A percentile compares a stretch with the other conserved stretches of the same genome.
Conservation (phyloP, 2,329 filamentous ascomycete genomes). For the Aspergillus ustus region DNA sequence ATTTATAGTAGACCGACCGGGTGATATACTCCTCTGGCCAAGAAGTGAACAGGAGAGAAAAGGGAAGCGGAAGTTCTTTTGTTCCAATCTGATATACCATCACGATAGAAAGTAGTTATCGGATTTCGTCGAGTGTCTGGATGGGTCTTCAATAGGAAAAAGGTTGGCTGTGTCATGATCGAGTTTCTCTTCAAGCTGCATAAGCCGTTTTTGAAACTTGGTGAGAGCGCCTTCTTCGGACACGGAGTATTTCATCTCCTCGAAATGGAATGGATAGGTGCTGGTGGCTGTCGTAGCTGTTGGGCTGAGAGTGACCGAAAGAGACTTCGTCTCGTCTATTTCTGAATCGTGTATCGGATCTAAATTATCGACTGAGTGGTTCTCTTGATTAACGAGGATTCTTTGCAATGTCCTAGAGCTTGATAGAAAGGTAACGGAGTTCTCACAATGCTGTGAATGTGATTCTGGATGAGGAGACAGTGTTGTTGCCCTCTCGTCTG, state of each 20-base stretch:
- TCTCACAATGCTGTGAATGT: conserved; percentile 32
- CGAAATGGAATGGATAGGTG: conserved; percentile 12
- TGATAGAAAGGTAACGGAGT: conserved; percentile 1
- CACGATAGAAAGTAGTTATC: conserved; percentile 2
- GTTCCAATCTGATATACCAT: conserved; percentile 7
- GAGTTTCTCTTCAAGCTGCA: conserved; percentile 24
- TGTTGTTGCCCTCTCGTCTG: conserved; percentile 34
- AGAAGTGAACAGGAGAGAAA: not conserved
- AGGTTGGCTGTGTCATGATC: conserved; percentile 24
- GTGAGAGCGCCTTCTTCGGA: conserved; percentile 17
- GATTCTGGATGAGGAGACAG: conserved; percentile 36
- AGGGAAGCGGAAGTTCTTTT: not conserved
- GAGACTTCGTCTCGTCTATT: conserved; percentile 31
- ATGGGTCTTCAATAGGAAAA: conserved; percentile 20
- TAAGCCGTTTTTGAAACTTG: conserved; percentile 25
- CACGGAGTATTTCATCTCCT: conserved; percentile 17
- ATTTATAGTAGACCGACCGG: conserved; percentile 10
- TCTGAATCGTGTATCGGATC: conserved; percentile 33
- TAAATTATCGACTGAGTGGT: conserved; percentile 30
- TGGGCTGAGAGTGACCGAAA: conserved; percentile 24
- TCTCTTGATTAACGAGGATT: conserved; percentile 14
- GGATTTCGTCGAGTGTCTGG: not conserved
- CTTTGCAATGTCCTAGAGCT: not conserved
- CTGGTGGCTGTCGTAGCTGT: conserved; percentile 16
- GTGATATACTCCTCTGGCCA: conserved; percentile 8